These are phyloP conservation scores for Gloeopeniophorella convolvens DNA, from an alignment of 768 basidiomycete genomes.

Conservation along the genomic window DNA sequence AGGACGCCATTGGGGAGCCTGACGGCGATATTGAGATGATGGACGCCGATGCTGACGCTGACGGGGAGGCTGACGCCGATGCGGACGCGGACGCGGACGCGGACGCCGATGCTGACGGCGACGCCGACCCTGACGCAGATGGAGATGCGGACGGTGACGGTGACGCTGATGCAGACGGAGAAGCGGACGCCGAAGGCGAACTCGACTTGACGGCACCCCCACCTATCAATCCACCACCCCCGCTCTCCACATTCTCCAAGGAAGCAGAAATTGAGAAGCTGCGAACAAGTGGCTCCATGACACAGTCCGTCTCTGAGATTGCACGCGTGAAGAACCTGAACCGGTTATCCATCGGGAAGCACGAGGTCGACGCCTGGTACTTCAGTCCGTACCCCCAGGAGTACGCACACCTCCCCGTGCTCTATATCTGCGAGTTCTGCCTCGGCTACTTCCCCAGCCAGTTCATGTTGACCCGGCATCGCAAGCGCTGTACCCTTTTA, in stretches of 20 bases:
- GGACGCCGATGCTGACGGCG: conserved; percentile 25
- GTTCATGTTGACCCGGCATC: conserved; percentile 89
- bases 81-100: conserved; percentile 37
- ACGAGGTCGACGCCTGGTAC: conserved; percentile 99
- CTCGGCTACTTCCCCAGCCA: conserved; percentile 86
- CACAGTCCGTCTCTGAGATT: conserved; percentile 96
- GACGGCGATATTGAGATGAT: conserved; percentile 30
- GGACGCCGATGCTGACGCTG: conserved; percentile 57
- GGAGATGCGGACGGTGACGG: conserved; percentile 28
- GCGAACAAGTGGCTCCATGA: conserved; percentile 97
- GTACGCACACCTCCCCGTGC: conserved; percentile 89
- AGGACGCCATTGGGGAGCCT: conserved; percentile 24
- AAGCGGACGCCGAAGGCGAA: conserved; percentile 67
- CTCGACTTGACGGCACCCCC: conserved; percentile 54
- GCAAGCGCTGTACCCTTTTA: conserved; percentile 80
- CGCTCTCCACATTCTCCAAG: conserved; percentile 75
- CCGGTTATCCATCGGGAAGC: conserved; percentile 89
- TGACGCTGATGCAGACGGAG: conserved; percentile 50
- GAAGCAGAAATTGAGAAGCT: conserved; percentile 99
- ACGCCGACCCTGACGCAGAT: conserved; percentile 41
- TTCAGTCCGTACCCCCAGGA: conserved; percentile 99
- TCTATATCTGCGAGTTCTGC: conserved; percentile 99
- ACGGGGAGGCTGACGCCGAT: conserved; percentile 31
- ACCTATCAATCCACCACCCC: conserved; percentile 44
- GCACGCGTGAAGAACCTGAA: conserved; percentile 98